Evolutionary conservation across 371 early-diverging fungal genomes (phyloP).

Genomic region (Circinella umbellata): DNA sequence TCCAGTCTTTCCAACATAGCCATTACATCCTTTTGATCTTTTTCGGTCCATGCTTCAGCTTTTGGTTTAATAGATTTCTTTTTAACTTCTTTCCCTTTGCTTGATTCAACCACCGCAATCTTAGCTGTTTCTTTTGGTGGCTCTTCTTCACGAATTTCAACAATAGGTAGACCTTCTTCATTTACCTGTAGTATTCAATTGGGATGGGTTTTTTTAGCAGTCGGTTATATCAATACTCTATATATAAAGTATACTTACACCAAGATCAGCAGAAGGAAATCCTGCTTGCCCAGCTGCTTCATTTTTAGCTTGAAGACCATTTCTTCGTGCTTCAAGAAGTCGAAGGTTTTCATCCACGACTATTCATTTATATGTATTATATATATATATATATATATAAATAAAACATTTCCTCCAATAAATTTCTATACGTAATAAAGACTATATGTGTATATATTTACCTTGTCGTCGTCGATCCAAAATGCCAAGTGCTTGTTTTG

Average conservation of each 20-base stretch:
- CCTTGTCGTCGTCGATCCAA: constrained; percentile 73
- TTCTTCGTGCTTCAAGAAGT: constrained; percentile 57
- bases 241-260: constrained; percentile 6
- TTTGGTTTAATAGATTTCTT: not conserved
- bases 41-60: not conserved
- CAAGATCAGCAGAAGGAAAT: constrained; percentile 14
- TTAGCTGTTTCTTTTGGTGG: constrained; percentile 39
- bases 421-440: too few relatives aligned
- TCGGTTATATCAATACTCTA: not conserved
- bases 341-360: constrained; percentile 67
- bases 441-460: constrained; percentile 24
- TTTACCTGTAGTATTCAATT: constrained; percentile 54
- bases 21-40: constrained; percentile 53
- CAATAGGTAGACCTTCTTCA: constrained; percentile 87
- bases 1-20: constrained; percentile 60
- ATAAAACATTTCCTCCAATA: too few relatives aligned
- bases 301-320: constrained; percentile 44
- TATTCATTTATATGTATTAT: constrained; percentile 27
- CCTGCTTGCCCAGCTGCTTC: constrained; percentile 18
- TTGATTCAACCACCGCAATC: not conserved
- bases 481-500: constrained; percentile 76
- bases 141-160: constrained; percentile 83
- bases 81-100: not conserved
- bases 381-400: too few relatives aligned
- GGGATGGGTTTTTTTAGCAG: not conserved